phyloP scores from a whole-genome alignment of 768 basidiomycete genomes.

The Tricholoma furcatifolium region DNA sequence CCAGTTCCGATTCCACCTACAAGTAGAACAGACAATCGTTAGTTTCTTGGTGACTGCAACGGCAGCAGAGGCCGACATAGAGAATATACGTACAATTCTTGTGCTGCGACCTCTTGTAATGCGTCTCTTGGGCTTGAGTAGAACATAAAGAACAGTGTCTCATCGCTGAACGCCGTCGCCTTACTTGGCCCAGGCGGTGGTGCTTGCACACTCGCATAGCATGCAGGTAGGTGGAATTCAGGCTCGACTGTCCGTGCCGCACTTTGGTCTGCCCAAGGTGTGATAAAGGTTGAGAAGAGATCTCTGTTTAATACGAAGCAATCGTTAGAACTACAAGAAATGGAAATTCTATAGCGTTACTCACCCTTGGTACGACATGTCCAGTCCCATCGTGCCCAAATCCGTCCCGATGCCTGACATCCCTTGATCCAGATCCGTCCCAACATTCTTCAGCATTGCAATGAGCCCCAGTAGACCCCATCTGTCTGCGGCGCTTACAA shows the following conservation, averaged over 20 bases:
- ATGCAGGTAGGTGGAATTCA: slow-evolving; percentile 85
- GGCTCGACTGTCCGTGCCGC: slow-evolving; percentile 87
- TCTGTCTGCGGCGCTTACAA: slow-evolving; percentile 89
- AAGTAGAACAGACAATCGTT: slow-evolving; percentile 9
- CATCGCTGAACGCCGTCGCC: slow-evolving; percentile 86
- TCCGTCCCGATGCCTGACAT: slow-evolving; percentile 88
- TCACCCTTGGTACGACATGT: slow-evolving; percentile 83
- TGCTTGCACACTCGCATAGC: slow-evolving; percentile 87
- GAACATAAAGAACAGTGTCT: slow-evolving; percentile 98
- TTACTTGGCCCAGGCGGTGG: slow-evolving; percentile 81
- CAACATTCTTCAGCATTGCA: slow-evolving; percentile 81
- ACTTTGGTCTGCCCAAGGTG: slow-evolving; percentile 93
- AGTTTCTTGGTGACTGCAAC: background rate
- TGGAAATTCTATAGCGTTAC: slow-evolving; percentile 26
- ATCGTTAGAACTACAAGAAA: slow-evolving; percentile 13
- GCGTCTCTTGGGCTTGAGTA: slow-evolving; percentile 91
- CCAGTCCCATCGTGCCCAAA: slow-evolving; percentile 87
- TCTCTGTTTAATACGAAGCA: slow-evolving; percentile 45
- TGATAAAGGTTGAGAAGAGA: slow-evolving; percentile 90
- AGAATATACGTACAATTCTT: slow-evolving; percentile 77
- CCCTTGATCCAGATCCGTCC: slow-evolving; percentile 73
- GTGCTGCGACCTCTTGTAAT: slow-evolving; percentile 91
- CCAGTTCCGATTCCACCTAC: slow-evolving; percentile 92
- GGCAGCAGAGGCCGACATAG: background rate
- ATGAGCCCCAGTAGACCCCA: slow-evolving; percentile 91